A percentile compares a stretch with the other conserved stretches of the same genome.
These are phyloP conservation scores for Solanum aculeatissimum DNA, from an alignment of 305 asterid species.

Conservation along the genomic window DNA sequence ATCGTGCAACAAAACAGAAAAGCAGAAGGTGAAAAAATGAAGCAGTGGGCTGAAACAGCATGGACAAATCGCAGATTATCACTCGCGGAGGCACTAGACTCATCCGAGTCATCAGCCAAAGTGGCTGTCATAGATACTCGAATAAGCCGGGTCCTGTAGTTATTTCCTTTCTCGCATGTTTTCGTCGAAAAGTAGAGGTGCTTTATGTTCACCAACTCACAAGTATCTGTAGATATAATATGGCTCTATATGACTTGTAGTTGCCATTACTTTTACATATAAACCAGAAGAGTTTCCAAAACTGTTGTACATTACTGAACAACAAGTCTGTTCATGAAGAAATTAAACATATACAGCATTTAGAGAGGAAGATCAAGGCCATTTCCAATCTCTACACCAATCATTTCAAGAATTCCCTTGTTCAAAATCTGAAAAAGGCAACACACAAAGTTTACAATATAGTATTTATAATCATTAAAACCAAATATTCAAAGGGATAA, in stretches of 20 bases:
- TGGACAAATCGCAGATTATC: slow-evolving; percentile 66
- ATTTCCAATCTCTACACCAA: slow-evolving; percentile 85
- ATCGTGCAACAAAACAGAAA: slow-evolving; percentile 66
- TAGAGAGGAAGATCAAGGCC: slow-evolving; percentile 89
- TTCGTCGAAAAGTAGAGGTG: background rate
- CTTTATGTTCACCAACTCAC: background rate
- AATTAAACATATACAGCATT: background rate
- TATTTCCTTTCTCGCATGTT: background rate
- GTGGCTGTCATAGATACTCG: slow-evolving; percentile 64
- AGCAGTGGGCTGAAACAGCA: slow-evolving; percentile 49
- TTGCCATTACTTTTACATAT: background rate
- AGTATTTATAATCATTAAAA: background rate
- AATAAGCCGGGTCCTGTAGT: slow-evolving; percentile 53
- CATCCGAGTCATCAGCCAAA: slow-evolving; percentile 34
- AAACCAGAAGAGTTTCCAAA: background rate
- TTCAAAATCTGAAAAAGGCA: slow-evolving; percentile 40
- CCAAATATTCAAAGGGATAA: background rate
- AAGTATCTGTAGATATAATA: background rate
- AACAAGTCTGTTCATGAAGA: background rate
- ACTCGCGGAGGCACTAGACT: slow-evolving; percentile 58
- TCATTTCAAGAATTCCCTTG: slow-evolving; percentile 65
- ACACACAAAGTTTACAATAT: background rate
- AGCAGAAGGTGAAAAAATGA: slow-evolving; percentile 71
- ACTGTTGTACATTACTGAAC: background rate
- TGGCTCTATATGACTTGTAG: background rate